phyloP scores from a whole-genome alignment of 108 stramenopile genomes.

The Cyclostephanos tholiformis region DNA sequence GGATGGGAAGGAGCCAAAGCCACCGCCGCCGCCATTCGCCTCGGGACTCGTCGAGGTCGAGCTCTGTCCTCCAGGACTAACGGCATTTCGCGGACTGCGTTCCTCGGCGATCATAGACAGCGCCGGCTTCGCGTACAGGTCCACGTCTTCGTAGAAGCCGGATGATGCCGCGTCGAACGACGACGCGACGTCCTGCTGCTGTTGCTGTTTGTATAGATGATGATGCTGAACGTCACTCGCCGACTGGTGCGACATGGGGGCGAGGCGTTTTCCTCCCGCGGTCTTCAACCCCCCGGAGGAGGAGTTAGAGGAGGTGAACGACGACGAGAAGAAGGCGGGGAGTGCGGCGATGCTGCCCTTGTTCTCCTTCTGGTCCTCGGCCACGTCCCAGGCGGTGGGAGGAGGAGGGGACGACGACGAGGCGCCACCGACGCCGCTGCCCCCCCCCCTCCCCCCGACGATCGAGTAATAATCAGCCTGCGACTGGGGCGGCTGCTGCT shows the following conservation, averaged over 20 bases:
- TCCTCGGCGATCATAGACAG: slow-evolving; percentile 33
- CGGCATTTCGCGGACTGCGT: slow-evolving; percentile 12
- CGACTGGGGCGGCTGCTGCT: background rate
- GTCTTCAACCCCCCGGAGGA: no score
- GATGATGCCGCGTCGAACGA: background rate
- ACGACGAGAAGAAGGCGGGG: background rate
- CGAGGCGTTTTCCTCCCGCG: background rate
- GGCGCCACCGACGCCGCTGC: no score
- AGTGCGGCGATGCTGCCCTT: background rate
- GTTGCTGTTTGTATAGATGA: background rate
- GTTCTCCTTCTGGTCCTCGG: slow-evolving; percentile 15
- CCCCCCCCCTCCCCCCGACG: no score
- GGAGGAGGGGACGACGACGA: background rate
- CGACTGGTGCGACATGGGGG: background rate
- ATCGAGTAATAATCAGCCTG: background rate
- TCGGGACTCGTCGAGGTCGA: no score
- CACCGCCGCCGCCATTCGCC: no score
- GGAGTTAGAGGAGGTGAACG: background rate
- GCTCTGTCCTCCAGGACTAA: background rate
- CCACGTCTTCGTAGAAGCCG: slow-evolving; percentile 9
- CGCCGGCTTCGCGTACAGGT: slow-evolving; percentile 25
- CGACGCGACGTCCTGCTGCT: background rate
- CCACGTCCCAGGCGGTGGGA: background rate
- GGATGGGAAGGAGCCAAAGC: no score
- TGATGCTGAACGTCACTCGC: background rate